phyloP scores from a whole-genome alignment of 2,329 filamentous ascomycete species.

The Venturia carpophila region DNA sequence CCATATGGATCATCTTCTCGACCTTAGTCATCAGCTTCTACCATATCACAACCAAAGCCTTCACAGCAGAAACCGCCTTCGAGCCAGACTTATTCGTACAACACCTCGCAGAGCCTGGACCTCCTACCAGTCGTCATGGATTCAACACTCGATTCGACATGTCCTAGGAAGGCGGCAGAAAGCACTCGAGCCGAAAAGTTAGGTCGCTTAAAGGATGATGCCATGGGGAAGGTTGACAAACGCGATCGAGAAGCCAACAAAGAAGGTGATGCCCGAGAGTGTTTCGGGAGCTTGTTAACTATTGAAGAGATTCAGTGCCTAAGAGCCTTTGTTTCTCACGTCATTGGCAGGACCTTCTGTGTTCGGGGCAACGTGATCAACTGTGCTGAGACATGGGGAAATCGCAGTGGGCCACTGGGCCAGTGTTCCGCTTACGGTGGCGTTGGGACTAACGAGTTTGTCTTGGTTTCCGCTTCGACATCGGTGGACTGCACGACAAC shows the following conservation, averaged over 20 bases:
- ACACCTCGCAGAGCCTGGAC: background rate
- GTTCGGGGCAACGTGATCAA: background rate
- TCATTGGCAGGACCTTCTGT: background rate
- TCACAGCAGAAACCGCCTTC: background rate
- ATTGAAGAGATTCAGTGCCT: background rate
- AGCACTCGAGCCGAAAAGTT: background rate
- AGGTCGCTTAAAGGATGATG: background rate
- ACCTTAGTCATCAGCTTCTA: background rate
- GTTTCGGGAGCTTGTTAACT: background rate
- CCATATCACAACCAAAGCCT: background rate
- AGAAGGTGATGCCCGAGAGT: constrained; percentile 1
- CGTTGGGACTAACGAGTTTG: background rate
- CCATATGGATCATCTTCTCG: background rate
- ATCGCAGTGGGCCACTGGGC: too few relatives aligned
- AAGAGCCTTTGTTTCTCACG: background rate
- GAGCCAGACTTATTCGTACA: background rate
- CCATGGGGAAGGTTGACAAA: background rate
- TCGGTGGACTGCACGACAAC: background rate
- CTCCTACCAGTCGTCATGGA: background rate
- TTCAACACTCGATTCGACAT: background rate
- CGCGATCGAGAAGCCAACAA: background rate
- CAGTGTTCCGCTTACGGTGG: background rate
- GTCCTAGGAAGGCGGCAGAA: background rate
- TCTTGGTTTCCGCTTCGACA: background rate
- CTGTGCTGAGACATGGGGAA: background rate